A percentile compares a stretch with the other conserved stretches of the same genome.
Conservation (phyloP, 768 basidiomycete species). For the Mycena galopus region DNA sequence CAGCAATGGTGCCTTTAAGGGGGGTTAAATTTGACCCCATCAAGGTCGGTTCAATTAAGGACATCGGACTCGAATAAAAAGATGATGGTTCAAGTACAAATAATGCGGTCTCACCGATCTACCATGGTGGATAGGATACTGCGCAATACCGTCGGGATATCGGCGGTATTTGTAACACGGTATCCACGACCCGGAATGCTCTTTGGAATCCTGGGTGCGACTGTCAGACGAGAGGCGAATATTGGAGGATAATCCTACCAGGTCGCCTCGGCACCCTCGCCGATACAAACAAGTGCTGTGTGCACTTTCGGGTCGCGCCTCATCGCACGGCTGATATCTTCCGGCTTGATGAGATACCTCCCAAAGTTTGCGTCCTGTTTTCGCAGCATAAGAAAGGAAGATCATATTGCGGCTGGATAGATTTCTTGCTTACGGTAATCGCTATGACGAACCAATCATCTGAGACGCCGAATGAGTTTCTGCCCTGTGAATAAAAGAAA, state of each 20-base stretch:
- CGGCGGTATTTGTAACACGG: slow-evolving; percentile 70
- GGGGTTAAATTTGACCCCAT: too few relatives aligned
- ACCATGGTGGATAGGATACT: slow-evolving; percentile 73
- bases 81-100: too few relatives aligned
- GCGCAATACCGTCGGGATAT: slow-evolving; percentile 73
- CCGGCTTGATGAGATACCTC: slow-evolving; percentile 71
- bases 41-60: too few relatives aligned
- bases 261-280: slow-evolving; percentile 73
- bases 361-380: slow-evolving; percentile 75
- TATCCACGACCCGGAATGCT: slow-evolving; percentile 72
- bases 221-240: not conserved
- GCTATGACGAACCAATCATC: slow-evolving; percentile 82
- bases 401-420: not conserved
- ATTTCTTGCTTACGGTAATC: slow-evolving; percentile 59
- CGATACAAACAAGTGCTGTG: slow-evolving; percentile 76
- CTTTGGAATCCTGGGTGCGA: slow-evolving; percentile 65
- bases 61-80: too few relatives aligned
- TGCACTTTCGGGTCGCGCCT: slow-evolving; percentile 73
- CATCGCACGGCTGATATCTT: slow-evolving; percentile 70
- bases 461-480: slow-evolving; percentile 33
- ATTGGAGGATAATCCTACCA: slow-evolving; percentile 55
- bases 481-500: not conserved
- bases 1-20: too few relatives aligned
- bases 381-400: not conserved
- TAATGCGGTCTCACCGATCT: slow-evolving; percentile 49